Evolutionary conservation across 169 alveolate species (phyloP).

Genomic region (Cryptosporidium muris): DNA sequence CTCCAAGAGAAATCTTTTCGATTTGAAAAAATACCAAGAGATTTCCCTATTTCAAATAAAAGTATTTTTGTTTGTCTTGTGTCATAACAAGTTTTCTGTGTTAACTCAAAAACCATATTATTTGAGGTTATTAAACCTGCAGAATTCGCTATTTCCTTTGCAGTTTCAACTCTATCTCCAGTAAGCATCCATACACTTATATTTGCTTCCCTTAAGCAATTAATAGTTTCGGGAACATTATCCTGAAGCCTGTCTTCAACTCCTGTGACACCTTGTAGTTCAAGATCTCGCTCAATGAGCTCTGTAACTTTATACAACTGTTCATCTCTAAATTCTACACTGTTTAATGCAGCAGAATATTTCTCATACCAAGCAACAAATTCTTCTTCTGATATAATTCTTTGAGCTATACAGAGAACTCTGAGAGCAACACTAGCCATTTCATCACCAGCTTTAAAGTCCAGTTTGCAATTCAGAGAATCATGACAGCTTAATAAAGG

Average conservation of each 20-base stretch:
- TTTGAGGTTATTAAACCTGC: slow-evolving; percentile 46
- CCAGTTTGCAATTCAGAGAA: slow-evolving; percentile 68
- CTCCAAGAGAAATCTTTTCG: background rate
- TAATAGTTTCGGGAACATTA: slow-evolving; percentile 94
- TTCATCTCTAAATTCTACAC: slow-evolving; percentile 80
- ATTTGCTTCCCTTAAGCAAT: slow-evolving; percentile 92
- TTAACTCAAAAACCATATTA: slow-evolving; percentile 42
- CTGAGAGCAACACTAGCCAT: slow-evolving; percentile 86
- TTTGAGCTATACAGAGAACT: slow-evolving; percentile 91
- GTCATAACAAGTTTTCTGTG: slow-evolving; percentile 8
- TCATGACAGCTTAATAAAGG: slow-evolving; percentile 79
- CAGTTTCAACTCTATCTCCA: slow-evolving; percentile 97
- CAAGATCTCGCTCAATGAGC: slow-evolving; percentile 87
- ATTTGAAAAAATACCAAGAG: slow-evolving; percentile 11
- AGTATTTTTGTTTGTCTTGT: slow-evolving; percentile 56
- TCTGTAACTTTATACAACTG: slow-evolving; percentile 82
- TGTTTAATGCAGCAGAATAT: slow-evolving; percentile 74
- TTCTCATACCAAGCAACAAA: slow-evolving; percentile 79
- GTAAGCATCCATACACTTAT: slow-evolving; percentile 98
- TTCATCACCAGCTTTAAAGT: slow-evolving; percentile 75
- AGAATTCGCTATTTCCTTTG: slow-evolving; percentile 88
- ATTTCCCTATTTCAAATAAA: slow-evolving; percentile 29
- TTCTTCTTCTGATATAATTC: slow-evolving; percentile 84
- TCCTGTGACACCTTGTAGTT: slow-evolving; percentile 95
- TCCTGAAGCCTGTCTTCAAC: slow-evolving; percentile 97